phyloP scores from a whole-genome alignment of 805 yeast species.

The Ogataea pilisensis region DNA sequence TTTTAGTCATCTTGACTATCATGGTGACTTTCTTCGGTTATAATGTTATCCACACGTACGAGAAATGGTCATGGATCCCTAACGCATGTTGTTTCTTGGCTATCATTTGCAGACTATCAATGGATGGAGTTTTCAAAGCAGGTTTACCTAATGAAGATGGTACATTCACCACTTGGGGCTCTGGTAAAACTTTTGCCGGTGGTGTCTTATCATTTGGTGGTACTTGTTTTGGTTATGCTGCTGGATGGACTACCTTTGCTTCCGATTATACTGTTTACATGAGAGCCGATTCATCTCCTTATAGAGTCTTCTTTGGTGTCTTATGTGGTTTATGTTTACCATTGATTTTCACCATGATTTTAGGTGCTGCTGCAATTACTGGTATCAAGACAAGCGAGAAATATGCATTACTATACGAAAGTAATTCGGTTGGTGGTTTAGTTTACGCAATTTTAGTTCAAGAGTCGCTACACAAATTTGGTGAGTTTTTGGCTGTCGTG shows the following conservation, averaged over 20 bases:
- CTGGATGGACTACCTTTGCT: conserved; percentile 94
- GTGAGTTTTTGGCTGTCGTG: conserved; percentile 82
- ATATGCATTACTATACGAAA: conserved; percentile 49
- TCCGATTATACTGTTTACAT: conserved; percentile 90
- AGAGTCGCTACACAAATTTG: conserved; percentile 82
- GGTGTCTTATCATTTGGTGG: conserved; percentile 77
- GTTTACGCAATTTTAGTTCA: conserved; percentile 73
- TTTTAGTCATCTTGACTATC: conserved; percentile 64
- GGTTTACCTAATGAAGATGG: conserved; percentile 36
- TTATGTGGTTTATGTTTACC: conserved; percentile 64
- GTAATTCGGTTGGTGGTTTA: conserved; percentile 73
- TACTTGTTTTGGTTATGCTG: conserved; percentile 79
- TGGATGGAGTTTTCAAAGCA: conserved; percentile 56
- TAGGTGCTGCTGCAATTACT: conserved; percentile 85
- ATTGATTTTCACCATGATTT: conserved; percentile 62
- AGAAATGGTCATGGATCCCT: conserved; percentile 88
- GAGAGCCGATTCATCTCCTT: conserved; percentile 57
- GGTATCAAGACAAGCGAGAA: conserved; percentile 47
- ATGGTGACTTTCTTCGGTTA: conserved; percentile 81
- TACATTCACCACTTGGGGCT: conserved; percentile 30
- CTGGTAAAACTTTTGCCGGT: conserved; percentile 72
- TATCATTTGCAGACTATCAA: conserved; percentile 72
- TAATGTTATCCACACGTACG: conserved; percentile 73
- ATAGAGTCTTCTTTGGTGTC: conserved; percentile 61
- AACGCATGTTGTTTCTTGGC: conserved; percentile 68